These are phyloP conservation scores for Dillenia turbinata DNA, from an alignment of 164 flowering plant genomes.

Conservation along the genomic window DNA sequence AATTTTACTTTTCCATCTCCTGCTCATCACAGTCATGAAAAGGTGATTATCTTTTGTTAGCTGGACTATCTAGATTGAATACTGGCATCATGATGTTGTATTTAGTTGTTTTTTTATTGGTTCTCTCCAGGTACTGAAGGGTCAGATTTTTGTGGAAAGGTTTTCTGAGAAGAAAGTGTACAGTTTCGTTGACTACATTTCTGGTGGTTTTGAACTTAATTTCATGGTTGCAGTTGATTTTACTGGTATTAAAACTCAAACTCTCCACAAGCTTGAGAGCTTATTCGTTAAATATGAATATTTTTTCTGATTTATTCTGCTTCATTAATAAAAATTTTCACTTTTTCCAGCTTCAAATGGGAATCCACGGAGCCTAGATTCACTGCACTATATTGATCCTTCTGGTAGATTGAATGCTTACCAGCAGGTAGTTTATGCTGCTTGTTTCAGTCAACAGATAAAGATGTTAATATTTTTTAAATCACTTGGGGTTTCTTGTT, in stretches of 20 bases:
- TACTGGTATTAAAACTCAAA: conserved; percentile 48
- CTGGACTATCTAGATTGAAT: not conserved
- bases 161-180: conserved; percentile 52
- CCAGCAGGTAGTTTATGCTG: conserved; percentile 55
- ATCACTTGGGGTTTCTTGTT: no score
- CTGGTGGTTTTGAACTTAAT: conserved; percentile 87
- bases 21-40: conserved; percentile 31
- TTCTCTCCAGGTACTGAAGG: conserved; percentile 51
- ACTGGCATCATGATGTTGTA: not conserved
- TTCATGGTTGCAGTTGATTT: conserved; percentile 98
- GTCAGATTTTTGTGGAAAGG: conserved; percentile 72
- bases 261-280: no score
- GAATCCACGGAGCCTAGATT: conserved; percentile 54
- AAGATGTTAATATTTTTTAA: no score
- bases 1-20: conserved; percentile 46
- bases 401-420: conserved; percentile 78
- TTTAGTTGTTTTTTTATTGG: not conserved
- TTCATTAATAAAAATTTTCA: conserved; percentile 1
- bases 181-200: conserved; percentile 87
- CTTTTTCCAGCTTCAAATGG: conserved; percentile 82
- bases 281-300: not conserved
- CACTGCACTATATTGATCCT: conserved; percentile 86
- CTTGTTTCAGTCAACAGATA: no score
- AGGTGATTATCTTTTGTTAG: conserved; percentile 31
- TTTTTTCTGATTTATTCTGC: not conserved